Conservation (phyloP, 1,284 basidiomycete genomes). For the Lentinula novae-zelandiae region DNA sequence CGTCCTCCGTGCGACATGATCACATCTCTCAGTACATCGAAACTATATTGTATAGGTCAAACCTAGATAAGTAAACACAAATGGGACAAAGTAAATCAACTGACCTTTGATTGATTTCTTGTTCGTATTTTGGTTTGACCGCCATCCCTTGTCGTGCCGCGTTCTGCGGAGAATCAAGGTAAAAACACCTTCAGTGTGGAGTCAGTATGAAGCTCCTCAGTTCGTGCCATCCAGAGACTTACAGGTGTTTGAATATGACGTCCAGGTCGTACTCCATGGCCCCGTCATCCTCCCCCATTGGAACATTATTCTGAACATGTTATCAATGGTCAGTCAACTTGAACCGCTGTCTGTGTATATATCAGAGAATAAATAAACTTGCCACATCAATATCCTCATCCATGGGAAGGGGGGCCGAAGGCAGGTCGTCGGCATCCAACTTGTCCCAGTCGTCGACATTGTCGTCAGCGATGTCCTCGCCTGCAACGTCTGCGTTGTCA, state of each 20-base stretch:
- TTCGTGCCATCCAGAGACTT: conserved; percentile 24
- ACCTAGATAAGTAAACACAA: background rate
- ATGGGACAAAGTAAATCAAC: conserved; percentile 16
- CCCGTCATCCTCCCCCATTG: conserved; percentile 65
- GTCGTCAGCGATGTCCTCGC: conserved; percentile 30
- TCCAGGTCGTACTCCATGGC: conserved; percentile 77
- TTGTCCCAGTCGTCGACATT: conserved; percentile 35
- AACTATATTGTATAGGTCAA: conserved; percentile 36
- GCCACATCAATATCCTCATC: conserved; percentile 12
- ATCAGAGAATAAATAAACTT: background rate
- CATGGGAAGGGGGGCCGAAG: background rate
- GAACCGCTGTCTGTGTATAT: background rate
- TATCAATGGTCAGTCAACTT: background rate
- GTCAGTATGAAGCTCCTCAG: background rate
- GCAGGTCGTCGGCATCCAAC: background rate
- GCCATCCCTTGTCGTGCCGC: conserved; percentile 61
- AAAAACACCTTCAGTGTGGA: conserved; percentile 64
- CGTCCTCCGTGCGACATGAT: conserved; percentile 72
- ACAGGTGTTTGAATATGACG: conserved; percentile 79
- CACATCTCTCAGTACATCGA: conserved; percentile 45
- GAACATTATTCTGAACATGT: conserved; percentile 14
- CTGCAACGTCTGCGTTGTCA: conserved; percentile 53
- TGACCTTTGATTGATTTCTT: conserved; percentile 49
- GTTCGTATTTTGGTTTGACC: conserved; percentile 52
- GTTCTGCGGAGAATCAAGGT: conserved; percentile 79